Percentiles rank a stretch among this genome's conserved stretches.
Conservation (phyloP, 2,329 filamentous ascomycete genomes). For the Macrophomina pseudophaseolina region DNA sequence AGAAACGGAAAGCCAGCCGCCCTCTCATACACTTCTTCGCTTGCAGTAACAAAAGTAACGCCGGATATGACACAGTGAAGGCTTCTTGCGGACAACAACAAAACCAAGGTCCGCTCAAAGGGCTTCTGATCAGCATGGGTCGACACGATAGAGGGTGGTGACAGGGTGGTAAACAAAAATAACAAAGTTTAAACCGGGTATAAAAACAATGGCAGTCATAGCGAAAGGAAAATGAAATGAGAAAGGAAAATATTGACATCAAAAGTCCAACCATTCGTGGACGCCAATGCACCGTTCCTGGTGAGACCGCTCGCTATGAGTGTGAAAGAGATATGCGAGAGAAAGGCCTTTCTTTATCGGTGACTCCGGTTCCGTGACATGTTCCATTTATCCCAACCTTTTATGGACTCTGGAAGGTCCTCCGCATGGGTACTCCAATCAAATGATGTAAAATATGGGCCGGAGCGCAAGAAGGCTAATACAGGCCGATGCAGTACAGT, state of each 20-base stretch:
- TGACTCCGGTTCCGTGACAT: background rate
- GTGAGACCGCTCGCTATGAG: constrained; percentile 12
- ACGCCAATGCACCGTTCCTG: constrained; percentile 10
- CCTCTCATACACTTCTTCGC: constrained; percentile 6
- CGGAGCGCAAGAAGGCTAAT: background rate
- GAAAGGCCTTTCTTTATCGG: background rate
- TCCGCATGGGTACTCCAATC: background rate
- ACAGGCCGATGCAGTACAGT: background rate
- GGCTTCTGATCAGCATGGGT: background rate
- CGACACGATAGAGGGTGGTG: background rate
- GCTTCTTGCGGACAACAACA: background rate
- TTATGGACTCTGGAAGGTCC: constrained; percentile 4
- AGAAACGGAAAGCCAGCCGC: constrained; percentile 16
- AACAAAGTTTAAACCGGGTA: background rate
- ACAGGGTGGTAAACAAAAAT: background rate
- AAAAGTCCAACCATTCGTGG: background rate
- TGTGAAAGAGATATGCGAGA: constrained; percentile 3
- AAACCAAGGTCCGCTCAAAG: background rate
- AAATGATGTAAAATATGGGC: background rate
- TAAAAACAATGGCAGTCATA: background rate
- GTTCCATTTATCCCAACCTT: background rate
- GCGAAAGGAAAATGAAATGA: background rate
- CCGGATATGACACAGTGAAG: background rate
- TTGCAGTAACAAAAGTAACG: background rate
- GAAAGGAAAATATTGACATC: constrained; percentile 1